Base-by-base conservation (phyloP, 768 basidiomycete genomes). In the Russula emetica region DNA sequence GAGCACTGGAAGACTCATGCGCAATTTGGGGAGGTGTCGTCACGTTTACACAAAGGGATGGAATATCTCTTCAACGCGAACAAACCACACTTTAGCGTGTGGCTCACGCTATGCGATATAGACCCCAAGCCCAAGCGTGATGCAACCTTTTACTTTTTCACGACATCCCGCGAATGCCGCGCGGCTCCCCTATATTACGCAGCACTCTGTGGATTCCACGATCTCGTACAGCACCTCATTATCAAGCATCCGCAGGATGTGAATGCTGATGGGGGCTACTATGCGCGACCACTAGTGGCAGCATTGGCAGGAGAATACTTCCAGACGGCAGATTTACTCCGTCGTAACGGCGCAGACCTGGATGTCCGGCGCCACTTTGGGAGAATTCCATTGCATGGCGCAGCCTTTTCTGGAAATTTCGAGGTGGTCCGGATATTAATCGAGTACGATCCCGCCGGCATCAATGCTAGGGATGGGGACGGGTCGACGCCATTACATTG, bases 91-190 rank as follows among this genome's bases (percentile, higher is more conserved):
- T 45, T 57, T 9, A 1, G 1, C 1, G 28, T n/a, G 5, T 57
- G 56, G 56, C 9, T 45, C 28, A 3, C 10, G 18, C 30, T 45
- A 1, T 14, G 14, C 7, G 44, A 57, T n/a, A 45, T 57, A 7
- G 56, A 57, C n/a, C 6, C 6, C 10, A 0, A 16, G 5, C 11
- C 4, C 9, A 1, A 40, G 6, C 0, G 0, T 40, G 38, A 1
- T 7, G 9, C 5, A 40, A 40, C 34, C 22, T 54, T 55, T 3
- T 14, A 3, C n/a, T 5, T 0, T 4, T 55, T 24, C 53, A 6
- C 11, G 3, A 0, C 6, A 2, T 14, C 9, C 36, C 0, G 5
- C n/a, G 11, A 40, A 6, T 11, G 28, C 5, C 2, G 6, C 0
- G 28, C 56, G 1, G 28, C 2, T 22, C 56, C 56, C 2, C 11